Base-by-base conservation (phyloP, 257 asterid species). In the Capsicum pubescens region DNA sequence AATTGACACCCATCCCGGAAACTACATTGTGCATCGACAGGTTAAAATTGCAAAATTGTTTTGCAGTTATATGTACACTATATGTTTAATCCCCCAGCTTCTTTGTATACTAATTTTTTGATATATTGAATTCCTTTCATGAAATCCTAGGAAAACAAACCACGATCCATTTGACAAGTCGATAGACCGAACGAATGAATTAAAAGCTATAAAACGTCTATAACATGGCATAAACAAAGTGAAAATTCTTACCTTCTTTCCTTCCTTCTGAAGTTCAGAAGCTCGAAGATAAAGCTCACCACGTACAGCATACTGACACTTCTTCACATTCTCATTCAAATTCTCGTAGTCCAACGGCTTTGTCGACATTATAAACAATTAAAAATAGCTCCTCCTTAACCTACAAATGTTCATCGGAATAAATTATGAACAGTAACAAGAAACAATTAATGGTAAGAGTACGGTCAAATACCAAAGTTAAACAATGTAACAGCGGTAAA, bases 271-370 rank as follows among this genome's bases (percentile, higher is more conserved):
- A 91, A 97, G 98, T 86, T 97, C 97, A 82, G 99, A 92, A 85
- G 99, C 99, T 61, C 98, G 98, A 83, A 97, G 99, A 88, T 97
- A 97, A 86, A 97, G 94, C 92, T 97, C 99, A 19, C 99, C 99
- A 71, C 99, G 91, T 81, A 97, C 99, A 61, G 99, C 99, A 87
- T 97, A 97, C 84, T 97, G 99, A 78, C 99, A 95, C 87, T 91
- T 95, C 94, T 97, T 95, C 66, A 97, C 96, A 84, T 97, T 97
- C 84, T 95, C 98, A 77, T 95, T 97, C 95, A 97, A 84, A 84
- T 95, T 94, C 71, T 97, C 99, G 55, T 93, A 95, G 86, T 97
- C 97, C 91, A 97, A 69, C 59, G 98, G 84, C 90, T 89, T 93
- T 42, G 91, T 71, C 64, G 95, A 35, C 97, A 93, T 93, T 87